Percentiles rank a stretch among this genome's conserved stretches.
Evolutionary conservation across 202 grass and related monocot species (phyloP).

Genomic region (Musa balbisiana): DNA sequence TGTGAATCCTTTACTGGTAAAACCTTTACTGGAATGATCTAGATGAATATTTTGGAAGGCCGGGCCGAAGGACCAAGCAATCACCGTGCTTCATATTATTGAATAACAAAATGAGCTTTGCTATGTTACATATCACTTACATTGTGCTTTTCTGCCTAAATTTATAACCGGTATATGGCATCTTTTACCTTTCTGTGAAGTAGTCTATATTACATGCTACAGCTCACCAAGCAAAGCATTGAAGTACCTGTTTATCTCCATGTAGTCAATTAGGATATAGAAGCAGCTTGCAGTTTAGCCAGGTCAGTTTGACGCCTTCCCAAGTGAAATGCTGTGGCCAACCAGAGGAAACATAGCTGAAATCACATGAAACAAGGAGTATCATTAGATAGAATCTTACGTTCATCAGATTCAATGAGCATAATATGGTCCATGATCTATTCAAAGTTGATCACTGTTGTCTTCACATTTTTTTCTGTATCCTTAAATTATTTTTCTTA

Average conservation of each 20-base stretch:
- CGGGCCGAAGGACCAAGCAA: neutral
- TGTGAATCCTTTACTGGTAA: neutral
- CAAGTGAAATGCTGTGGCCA: conserved; percentile 70
- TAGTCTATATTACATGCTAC: neutral
- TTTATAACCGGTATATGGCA: neutral
- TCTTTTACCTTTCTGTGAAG: neutral
- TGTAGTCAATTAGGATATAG: conserved; percentile 19
- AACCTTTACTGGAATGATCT: neutral
- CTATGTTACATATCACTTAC: neutral
- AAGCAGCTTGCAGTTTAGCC: conserved; percentile 40
- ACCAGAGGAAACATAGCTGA: conserved; percentile 81
- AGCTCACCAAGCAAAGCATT: neutral
- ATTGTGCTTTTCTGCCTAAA: neutral
- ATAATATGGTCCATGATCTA: neutral
- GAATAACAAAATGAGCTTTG: neutral
- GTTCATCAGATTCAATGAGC: neutral
- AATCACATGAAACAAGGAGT: conserved; percentile 3
- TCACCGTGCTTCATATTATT: neutral
- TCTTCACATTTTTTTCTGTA: neutral
- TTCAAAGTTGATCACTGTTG: neutral
- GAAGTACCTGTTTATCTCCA: neutral
- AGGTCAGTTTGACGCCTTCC: conserved; percentile 63
- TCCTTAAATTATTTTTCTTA: neutral
- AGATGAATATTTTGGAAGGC: neutral
- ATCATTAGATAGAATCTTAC: neutral